Conservation (phyloP, 73 alveolate genomes). For the Effrenium voratum region DNA sequence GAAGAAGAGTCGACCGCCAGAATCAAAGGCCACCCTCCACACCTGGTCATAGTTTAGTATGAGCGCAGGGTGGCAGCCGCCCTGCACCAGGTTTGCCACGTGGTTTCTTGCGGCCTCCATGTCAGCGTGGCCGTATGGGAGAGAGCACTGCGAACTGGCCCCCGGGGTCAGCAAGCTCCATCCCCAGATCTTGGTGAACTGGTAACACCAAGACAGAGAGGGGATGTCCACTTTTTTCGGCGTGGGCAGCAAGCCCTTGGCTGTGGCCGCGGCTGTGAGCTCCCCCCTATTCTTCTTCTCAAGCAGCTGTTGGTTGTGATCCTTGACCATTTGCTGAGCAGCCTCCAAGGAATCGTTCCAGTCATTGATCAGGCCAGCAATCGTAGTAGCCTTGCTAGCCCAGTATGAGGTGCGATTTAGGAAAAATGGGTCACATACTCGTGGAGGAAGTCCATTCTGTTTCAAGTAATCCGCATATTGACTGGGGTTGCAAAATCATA, state of each 20-base stretch:
- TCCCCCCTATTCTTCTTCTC: neutral
- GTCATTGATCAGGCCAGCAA: neutral
- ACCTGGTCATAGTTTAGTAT: neutral
- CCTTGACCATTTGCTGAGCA: neutral
- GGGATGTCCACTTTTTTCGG: neutral
- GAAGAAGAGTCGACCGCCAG: neutral
- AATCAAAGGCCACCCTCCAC: neutral
- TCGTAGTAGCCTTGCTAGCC: neutral
- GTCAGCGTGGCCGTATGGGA: neutral
- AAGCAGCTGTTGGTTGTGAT: neutral
- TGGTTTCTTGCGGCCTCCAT: neutral
- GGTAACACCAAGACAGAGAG: neutral
- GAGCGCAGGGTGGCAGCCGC: neutral
- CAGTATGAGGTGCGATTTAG: too few species aligned
- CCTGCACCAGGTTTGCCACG: neutral
- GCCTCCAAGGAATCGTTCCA: neutral
- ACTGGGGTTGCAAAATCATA: too few species aligned
- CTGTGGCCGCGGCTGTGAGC: neutral
- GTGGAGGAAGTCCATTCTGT: too few species aligned
- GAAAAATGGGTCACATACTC: too few species aligned
- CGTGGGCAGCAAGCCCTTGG: neutral
- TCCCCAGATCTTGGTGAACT: neutral
- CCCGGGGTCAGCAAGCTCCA: neutral
- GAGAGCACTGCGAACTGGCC: neutral
- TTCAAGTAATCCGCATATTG: too few species aligned